phyloP scores from a whole-genome alignment of 2,329 filamentous ascomycete genomes.

The Microsporum audouinii region DNA sequence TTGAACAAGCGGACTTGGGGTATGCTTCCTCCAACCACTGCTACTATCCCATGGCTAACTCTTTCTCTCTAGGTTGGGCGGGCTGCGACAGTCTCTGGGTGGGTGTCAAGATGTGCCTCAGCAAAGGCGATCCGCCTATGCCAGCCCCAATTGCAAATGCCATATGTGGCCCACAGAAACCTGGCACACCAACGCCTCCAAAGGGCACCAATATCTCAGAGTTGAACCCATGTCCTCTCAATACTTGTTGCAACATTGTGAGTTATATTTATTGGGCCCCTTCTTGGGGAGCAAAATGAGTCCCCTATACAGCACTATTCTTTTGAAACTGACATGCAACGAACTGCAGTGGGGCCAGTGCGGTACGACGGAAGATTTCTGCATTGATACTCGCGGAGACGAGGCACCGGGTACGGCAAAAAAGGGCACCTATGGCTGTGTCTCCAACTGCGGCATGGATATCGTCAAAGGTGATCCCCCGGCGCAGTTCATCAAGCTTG shows the following conservation, averaged over 20 bases:
- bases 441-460: slow-evolving; percentile 7
- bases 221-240: slow-evolving; percentile 39
- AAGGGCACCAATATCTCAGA: slow-evolving; percentile 22
- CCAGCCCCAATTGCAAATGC: slow-evolving; percentile 37
- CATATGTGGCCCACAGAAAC: slow-evolving; percentile 38
- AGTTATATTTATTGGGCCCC: too few species aligned
- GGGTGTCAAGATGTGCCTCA: slow-evolving; percentile 32
- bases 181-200: slow-evolving; percentile 28
- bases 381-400: slow-evolving; percentile 18
- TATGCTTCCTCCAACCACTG: too few species aligned
- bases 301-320: too few species aligned
- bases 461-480: slow-evolving; percentile 7
- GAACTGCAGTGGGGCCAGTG: slow-evolving; percentile 30
- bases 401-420: slow-evolving; percentile 29
- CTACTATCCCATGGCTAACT: too few species aligned
- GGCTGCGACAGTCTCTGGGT: slow-evolving; percentile 28
- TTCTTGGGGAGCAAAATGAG: too few species aligned
- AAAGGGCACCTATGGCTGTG: slow-evolving; percentile 22
- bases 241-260: slow-evolving; percentile 28
- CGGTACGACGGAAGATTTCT: slow-evolving; percentile 37
- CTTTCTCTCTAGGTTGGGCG: slow-evolving; percentile 13
- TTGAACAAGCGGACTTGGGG: slow-evolving; percentile 37
- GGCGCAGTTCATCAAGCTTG: slow-evolving; percentile 19
- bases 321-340: too few species aligned
- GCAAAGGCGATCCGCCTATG: slow-evolving; percentile 32